Conservation (phyloP, 2,329 filamentous ascomycete species). For the Diaporthe sp. region DNA sequence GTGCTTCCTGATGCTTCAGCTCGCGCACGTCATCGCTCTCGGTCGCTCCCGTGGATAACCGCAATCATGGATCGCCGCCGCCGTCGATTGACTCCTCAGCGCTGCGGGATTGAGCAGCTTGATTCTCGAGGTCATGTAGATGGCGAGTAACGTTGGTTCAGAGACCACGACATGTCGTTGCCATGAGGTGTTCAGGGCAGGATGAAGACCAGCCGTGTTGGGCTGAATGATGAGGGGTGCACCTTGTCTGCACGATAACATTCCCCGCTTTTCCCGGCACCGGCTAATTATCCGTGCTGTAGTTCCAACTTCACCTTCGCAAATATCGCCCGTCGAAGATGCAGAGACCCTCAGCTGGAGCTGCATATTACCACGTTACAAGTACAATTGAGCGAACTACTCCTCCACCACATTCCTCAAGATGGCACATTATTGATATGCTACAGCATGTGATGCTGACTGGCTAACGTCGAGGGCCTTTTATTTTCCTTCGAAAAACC, state of each 20-base stretch:
- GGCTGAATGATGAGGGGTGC: background rate
- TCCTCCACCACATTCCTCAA: background rate
- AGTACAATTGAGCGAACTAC: background rate
- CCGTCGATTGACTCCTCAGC: background rate
- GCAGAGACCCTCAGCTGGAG: background rate
- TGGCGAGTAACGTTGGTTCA: background rate
- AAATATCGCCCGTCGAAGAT: background rate
- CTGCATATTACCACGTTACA: background rate
- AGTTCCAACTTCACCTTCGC: background rate
- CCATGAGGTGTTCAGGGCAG: background rate
- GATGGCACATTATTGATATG: background rate
- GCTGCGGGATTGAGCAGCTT: too few species aligned
- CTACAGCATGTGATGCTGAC: background rate
- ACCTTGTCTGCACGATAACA: background rate
- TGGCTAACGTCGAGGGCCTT: background rate
- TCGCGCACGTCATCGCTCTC: background rate
- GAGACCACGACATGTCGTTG: background rate
- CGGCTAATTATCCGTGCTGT: conserved; percentile 6
- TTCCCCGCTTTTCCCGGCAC: background rate
- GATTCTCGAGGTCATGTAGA: too few species aligned
- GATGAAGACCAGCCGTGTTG: background rate
- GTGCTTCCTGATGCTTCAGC: background rate
- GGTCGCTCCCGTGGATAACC: background rate
- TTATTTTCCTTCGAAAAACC: background rate
- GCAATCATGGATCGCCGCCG: background rate